These are phyloP conservation scores for Eimeria falciformis DNA, from an alignment of 169 alveolate species.

Conservation along the genomic window DNA sequence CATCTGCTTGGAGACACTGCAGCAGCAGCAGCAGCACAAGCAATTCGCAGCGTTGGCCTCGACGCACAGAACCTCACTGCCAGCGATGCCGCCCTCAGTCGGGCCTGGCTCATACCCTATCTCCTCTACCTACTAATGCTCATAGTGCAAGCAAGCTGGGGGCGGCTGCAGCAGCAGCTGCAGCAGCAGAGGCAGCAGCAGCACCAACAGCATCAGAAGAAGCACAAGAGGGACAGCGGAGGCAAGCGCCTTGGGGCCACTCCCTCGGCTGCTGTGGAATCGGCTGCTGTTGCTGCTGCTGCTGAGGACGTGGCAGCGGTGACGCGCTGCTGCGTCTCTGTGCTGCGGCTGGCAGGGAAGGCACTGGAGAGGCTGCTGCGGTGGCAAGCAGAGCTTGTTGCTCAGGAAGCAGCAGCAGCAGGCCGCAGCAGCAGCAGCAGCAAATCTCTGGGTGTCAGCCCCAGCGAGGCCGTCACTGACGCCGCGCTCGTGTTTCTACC, in stretches of 20 bases:
- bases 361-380: conserved; percentile 37
- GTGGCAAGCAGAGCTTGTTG: conserved; percentile 50
- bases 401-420: conserved; percentile 13
- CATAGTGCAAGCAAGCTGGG: neutral
- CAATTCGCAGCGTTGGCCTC: conserved; percentile 21
- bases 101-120: conserved; percentile 42
- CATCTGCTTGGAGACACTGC: conserved; percentile 1
- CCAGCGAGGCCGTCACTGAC: conserved; percentile 39
- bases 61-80: conserved; percentile 27
- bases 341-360: conserved; percentile 13
- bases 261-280: conserved; percentile 2
- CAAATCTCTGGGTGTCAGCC: conserved; percentile 1
- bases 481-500: conserved; percentile 42
- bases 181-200: neutral
- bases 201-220: neutral
- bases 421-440: conserved; percentile 61
- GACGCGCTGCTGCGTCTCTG: conserved; percentile 27
- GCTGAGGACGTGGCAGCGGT: conserved; percentile 46
- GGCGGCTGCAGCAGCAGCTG: conserved; percentile 6
- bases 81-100: neutral
- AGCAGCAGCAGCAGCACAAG: conserved; percentile 4
- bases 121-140: conserved; percentile 20
- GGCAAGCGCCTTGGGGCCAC: neutral
- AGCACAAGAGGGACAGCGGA: neutral
- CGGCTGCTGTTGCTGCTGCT: conserved; percentile 45